phyloP scores from a whole-genome alignment of 305 asterid species.

The Solanum aculeatissimum region DNA sequence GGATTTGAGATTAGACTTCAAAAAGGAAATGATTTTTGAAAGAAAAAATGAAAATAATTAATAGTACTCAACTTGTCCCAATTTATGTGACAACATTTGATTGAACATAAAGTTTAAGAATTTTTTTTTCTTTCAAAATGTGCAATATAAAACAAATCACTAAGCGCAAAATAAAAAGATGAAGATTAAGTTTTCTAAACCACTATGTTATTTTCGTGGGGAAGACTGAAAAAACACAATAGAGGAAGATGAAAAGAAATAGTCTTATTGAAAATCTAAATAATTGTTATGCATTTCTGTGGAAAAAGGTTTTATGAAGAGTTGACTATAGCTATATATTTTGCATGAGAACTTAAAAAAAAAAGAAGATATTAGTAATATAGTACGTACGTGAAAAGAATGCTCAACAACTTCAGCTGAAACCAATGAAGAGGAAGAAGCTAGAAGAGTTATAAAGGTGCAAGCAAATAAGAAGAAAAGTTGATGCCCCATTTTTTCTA shows the following conservation, averaged over 20 bases:
- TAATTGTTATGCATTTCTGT: not conserved
- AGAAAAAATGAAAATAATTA: not conserved
- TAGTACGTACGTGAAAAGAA: not conserved
- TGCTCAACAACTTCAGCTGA: slow-evolving; percentile 7
- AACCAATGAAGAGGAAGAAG: not conserved
- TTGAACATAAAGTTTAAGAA: not conserved
- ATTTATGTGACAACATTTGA: not conserved
- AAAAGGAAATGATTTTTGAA: not conserved
- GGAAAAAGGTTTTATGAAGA: not conserved
- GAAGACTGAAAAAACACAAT: not conserved
- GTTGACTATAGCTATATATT: not conserved
- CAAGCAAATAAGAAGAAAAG: not conserved
- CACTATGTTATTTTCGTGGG: no score
- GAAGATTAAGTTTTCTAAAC: not conserved
- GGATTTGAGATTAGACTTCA: not conserved
- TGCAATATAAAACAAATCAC: not conserved
- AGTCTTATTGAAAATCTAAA: not conserved
- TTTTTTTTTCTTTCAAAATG: not conserved
- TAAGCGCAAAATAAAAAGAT: not conserved
- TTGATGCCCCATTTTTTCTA: not conserved
- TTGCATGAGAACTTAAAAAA: not conserved
- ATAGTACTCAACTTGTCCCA: not conserved
- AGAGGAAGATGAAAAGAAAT: not conserved
- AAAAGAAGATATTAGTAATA: not conserved
- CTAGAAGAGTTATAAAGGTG: not conserved